Conservation (phyloP, 1,284 basidiomycete genomes). For the Athelia sp. region DNA sequence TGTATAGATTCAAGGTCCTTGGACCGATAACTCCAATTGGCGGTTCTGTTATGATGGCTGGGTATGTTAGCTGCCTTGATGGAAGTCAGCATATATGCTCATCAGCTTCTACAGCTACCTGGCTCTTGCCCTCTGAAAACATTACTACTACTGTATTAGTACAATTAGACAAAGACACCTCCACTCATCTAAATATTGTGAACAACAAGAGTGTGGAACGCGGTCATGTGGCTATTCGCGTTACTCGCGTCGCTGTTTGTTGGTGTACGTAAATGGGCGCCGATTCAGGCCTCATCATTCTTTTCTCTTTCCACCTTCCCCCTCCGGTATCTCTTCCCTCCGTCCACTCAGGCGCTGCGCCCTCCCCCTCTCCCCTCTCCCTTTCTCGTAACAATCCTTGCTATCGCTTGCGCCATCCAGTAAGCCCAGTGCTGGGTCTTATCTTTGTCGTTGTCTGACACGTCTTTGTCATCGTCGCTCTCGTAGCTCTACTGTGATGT, state of each 20-base stretch:
- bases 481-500: conserved; percentile 18
- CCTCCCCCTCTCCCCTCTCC: conserved; percentile 4
- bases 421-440: no score
- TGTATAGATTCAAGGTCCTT: conserved; percentile 48
- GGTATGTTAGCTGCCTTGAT: conserved; percentile 42
- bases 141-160: not conserved
- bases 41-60: conserved; percentile 69
- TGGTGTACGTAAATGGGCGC: no score
- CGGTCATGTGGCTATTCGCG: no score
- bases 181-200: not conserved
- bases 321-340: conserved; percentile 8
- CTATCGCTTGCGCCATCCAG: not conserved
- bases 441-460: not conserved
- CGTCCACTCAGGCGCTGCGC: no score
- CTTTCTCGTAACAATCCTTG: not conserved
- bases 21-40: conserved; percentile 79
- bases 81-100: not conserved
- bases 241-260: no score
- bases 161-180: not conserved
- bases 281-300: no score
- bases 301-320: conserved; percentile 2
- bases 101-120: conserved; percentile 39
- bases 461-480: conserved; percentile 3
- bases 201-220: not conserved
- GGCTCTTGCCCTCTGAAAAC: conserved; percentile 40